Conservation (phyloP, 2,329 filamentous ascomycete genomes). For the Calycina herbarum region DNA sequence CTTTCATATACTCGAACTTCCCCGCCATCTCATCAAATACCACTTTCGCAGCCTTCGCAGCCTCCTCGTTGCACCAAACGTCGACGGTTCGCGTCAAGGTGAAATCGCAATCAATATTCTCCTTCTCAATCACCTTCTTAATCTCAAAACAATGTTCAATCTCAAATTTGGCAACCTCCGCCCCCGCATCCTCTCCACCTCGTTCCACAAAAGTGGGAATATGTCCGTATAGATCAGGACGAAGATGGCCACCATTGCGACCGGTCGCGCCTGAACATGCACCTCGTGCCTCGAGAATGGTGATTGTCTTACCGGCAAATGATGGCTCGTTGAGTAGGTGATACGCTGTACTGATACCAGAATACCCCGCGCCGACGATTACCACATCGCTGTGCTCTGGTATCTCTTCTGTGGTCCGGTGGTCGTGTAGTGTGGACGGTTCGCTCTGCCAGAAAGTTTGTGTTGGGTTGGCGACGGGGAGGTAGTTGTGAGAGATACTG, state of each 20-base stretch:
- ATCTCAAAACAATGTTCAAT: conserved; percentile 41
- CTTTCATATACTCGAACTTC: conserved; percentile 8
- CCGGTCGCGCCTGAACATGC: conserved; percentile 77
- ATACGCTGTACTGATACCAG: conserved; percentile 24
- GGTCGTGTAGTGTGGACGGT: conserved; percentile 22
- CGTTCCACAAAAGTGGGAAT: conserved; percentile 37
- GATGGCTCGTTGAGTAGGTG: conserved; percentile 18
- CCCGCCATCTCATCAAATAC: conserved; percentile 19
- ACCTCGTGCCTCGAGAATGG: conserved; percentile 70
- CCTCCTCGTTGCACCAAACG: conserved; percentile 37
- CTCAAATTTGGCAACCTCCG: conserved; percentile 44
- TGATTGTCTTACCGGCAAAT: conserved; percentile 3
- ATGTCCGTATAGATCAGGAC: conserved; percentile 44
- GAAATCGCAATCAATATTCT: conserved; percentile 46
- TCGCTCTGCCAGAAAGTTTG: conserved; percentile 26
- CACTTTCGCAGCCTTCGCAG: conserved; percentile 25
- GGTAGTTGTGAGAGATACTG: conserved; percentile 8
- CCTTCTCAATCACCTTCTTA: conserved; percentile 41
- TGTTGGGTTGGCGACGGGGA: conserved; percentile 22
- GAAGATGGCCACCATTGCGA: conserved; percentile 48
- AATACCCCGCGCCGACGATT: conserved; percentile 33
- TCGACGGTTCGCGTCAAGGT: conserved; percentile 42
- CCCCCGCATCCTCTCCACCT: conserved; percentile 40
- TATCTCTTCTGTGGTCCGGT: conserved; percentile 25
- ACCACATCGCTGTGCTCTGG: conserved; percentile 28